phyloP scores from a whole-genome alignment of 163 green algal genomes.

The Coccomyxa subellipsoidea region DNA sequence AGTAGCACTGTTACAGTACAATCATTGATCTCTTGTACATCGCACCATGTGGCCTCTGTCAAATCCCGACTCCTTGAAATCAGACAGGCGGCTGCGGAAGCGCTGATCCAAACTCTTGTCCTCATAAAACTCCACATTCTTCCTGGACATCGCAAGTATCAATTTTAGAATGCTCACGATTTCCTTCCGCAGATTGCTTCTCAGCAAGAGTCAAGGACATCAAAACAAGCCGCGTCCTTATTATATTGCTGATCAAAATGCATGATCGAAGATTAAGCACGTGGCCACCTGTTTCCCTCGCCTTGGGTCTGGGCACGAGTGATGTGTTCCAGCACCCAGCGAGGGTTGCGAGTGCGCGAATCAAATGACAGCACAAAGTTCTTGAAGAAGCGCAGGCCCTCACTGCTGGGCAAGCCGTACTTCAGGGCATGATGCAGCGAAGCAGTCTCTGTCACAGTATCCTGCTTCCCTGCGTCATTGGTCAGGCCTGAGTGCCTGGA shows the following conservation, averaged over 20 bases:
- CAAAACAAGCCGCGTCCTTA: too few species aligned
- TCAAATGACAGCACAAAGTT: constrained; percentile 75
- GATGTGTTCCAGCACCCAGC: constrained; percentile 88
- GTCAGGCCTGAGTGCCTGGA: background rate
- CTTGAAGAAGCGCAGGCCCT: constrained; percentile 62
- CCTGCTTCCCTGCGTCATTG: background rate
- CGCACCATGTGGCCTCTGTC: constrained; percentile 89
- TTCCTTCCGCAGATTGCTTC: too few species aligned
- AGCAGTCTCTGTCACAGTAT: background rate
- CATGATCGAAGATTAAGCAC: background rate
- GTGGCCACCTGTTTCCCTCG: constrained; percentile 55
- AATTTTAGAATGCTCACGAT: too few species aligned
- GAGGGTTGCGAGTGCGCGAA: constrained; percentile 70
- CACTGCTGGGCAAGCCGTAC: constrained; percentile 52
- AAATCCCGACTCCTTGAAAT: constrained; percentile 79
- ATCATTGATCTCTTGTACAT: too few species aligned
- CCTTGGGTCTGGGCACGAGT: constrained; percentile 48
- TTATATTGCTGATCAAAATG: background rate
- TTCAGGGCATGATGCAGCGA: constrained; percentile 12
- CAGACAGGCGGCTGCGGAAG: constrained; percentile 70
- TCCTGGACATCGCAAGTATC: constrained; percentile 32
- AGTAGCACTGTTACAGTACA: too few species aligned
- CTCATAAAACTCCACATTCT: constrained; percentile 76
- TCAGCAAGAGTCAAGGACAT: too few species aligned
- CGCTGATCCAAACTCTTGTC: constrained; percentile 63